Conservation (phyloP, 768 basidiomycete genomes). For the Heimioporus sp. region DNA sequence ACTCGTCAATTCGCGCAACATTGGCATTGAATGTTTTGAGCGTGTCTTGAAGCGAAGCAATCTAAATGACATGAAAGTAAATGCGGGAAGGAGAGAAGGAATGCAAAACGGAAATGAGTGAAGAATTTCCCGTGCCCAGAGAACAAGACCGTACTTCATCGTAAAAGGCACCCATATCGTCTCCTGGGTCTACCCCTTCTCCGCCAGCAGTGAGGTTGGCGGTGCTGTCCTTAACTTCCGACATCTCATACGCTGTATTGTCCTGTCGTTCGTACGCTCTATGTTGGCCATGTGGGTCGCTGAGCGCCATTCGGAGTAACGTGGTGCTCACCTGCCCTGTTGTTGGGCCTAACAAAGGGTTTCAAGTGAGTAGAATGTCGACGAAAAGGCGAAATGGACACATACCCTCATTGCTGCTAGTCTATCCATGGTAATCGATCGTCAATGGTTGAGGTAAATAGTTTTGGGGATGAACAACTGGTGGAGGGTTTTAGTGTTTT, state of each 20-base stretch:
- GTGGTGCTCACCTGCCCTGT: constrained; percentile 48
- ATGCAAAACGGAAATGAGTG: too few relatives aligned
- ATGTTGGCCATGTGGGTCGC: constrained; percentile 24
- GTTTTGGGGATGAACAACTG: background rate
- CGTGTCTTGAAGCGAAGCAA: constrained; percentile 71
- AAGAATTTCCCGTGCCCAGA: background rate
- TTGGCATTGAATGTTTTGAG: constrained; percentile 68
- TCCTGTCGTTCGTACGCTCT: constrained; percentile 64
- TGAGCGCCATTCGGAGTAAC: background rate
- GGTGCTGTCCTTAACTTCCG: constrained; percentile 60
- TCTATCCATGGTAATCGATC: constrained; percentile 62
- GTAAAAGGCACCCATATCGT: constrained; percentile 70
- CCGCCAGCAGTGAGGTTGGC: constrained; percentile 43
- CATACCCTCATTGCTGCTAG: constrained; percentile 82
- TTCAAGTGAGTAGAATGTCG: constrained; percentile 4
- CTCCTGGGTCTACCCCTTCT: constrained; percentile 40
- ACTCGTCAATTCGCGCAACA: constrained; percentile 63
- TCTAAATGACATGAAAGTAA: constrained; percentile 39
- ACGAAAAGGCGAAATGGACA: background rate
- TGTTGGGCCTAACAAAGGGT: constrained; percentile 57
- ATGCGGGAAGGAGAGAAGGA: too few relatives aligned
- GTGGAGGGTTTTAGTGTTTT: background rate
- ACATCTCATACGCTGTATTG: constrained; percentile 63
- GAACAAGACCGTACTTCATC: constrained; percentile 51
- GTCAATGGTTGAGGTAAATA: constrained; percentile 51